These are phyloP conservation scores for Leishmania lainsoni DNA, from an alignment of 208 protist genomes.

Conservation along the genomic window DNA sequence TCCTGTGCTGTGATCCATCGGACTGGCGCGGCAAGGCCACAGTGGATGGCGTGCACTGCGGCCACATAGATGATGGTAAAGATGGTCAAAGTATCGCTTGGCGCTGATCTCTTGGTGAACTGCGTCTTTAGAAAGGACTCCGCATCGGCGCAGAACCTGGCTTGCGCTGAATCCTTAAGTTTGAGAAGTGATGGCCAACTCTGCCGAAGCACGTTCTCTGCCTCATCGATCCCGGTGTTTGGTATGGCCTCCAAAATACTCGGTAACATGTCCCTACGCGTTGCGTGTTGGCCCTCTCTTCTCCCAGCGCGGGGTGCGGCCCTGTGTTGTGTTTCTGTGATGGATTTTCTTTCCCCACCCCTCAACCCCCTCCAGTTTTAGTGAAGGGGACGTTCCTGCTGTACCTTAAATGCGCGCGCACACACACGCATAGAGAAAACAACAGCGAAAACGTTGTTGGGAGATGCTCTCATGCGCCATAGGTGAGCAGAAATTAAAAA, in stretches of 20 bases:
- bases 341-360: neutral
- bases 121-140: slow-evolving; percentile 3
- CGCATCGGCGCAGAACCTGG: neutral
- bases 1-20: slow-evolving; percentile 9
- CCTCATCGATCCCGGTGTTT: neutral
- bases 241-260: neutral
- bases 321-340: neutral
- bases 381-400: neutral
- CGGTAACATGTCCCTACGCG: neutral
- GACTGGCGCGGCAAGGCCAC: slow-evolving; percentile 17
- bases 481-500: neutral
- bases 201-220: neutral
- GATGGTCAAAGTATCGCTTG: neutral
- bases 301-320: neutral
- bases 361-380: neutral
- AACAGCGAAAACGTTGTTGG: neutral
- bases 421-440: neutral
- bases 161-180: neutral
- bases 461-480: neutral
- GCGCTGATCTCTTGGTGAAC: neutral
- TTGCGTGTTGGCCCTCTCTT: neutral
- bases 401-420: neutral
- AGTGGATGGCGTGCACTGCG: slow-evolving; percentile 20
- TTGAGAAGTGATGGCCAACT: slow-evolving; percentile 1
- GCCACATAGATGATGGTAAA: slow-evolving; percentile 15